Percentiles rank a stretch among this genome's conserved stretches.
Evolutionary conservation across 2,329 filamentous ascomycete species (phyloP).

Genomic region (Cryphonectria nitschkei): DNA sequence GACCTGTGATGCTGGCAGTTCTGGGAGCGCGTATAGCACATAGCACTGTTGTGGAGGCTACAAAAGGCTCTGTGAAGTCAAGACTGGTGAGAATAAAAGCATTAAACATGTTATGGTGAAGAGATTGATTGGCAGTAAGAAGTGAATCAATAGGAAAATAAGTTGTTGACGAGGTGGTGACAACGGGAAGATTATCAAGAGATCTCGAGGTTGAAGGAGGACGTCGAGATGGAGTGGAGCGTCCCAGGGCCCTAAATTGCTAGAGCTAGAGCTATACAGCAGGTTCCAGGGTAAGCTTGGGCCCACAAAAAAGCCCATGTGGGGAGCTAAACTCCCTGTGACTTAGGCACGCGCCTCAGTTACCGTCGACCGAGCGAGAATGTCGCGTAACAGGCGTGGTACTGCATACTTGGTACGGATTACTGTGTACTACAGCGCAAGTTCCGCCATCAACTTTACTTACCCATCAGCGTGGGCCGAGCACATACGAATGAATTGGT

Average conservation of each 20-base stretch:
- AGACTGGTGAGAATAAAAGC: not conserved
- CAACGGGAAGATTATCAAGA: no score
- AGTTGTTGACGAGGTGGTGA: not conserved
- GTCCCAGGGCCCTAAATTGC: not conserved
- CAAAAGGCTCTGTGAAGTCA: not conserved
- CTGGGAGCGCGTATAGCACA: not conserved
- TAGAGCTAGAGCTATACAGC: not conserved
- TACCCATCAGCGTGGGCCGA: conserved; percentile 8
- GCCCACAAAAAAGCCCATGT: conserved; percentile 25
- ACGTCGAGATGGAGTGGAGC: not conserved
- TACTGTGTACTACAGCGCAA: not conserved
- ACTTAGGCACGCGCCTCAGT: conserved; percentile 7
- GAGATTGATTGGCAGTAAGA: not conserved
- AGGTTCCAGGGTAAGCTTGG: conserved; percentile 1
- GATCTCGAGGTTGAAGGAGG: not conserved
- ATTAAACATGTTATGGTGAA: not conserved
- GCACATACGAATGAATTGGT: not conserved
- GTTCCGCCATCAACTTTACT: not conserved
- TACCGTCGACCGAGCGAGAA: conserved; percentile 1
- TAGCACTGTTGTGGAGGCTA: not conserved
- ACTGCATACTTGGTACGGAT: not conserved
- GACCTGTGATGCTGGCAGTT: not conserved
- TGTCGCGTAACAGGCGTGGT: conserved; percentile 4
- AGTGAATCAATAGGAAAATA: not conserved
- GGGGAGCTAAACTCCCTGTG: conserved; percentile 13